These are phyloP conservation scores for Nothophoma quercina DNA, from an alignment of 2,329 filamentous ascomycete genomes.

Conservation along the genomic window DNA sequence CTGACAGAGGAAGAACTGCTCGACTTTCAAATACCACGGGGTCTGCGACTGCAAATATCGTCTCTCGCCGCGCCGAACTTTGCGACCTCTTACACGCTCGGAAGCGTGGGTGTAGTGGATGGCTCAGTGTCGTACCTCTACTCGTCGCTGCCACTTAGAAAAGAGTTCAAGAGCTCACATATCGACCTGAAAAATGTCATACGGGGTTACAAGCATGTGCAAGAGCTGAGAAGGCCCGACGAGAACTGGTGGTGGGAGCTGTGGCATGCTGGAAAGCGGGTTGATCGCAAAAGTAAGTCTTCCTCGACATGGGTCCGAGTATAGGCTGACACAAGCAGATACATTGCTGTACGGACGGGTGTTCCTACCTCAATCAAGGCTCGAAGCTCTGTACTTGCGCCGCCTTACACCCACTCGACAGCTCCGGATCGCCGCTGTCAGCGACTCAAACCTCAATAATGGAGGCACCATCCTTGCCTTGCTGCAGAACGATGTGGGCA, in stretches of 20 bases:
- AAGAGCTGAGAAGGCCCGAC: slow-evolving; percentile 66
- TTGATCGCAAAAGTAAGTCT: slow-evolving; percentile 57
- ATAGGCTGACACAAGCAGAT: slow-evolving; percentile 50
- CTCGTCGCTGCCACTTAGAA: slow-evolving; percentile 79
- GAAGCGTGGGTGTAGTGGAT: slow-evolving; percentile 88
- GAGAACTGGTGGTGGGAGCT: slow-evolving; percentile 61
- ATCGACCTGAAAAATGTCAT: slow-evolving; percentile 81
- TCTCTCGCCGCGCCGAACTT: slow-evolving; percentile 93
- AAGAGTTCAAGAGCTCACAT: slow-evolving; percentile 72
- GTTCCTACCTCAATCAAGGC: slow-evolving; percentile 81
- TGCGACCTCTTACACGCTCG: slow-evolving; percentile 90
- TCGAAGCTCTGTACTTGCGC: slow-evolving; percentile 85
- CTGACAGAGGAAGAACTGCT: slow-evolving; percentile 70
- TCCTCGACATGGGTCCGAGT: background rate
- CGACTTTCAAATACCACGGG: slow-evolving; percentile 85
- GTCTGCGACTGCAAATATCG: slow-evolving; percentile 85
- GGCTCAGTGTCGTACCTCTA: slow-evolving; percentile 98
- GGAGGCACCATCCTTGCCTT: slow-evolving; percentile 78
- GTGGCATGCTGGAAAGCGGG: slow-evolving; percentile 60
- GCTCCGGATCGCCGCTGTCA: slow-evolving; percentile 80
- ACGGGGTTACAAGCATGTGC: slow-evolving; percentile 81
- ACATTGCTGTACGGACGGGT: slow-evolving; percentile 78
- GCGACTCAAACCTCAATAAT: slow-evolving; percentile 73
- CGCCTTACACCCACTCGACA: slow-evolving; percentile 80
- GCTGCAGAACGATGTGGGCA: slow-evolving; percentile 82